Base-by-base conservation (phyloP, 176 grass and related monocot species). In the Ensete glaucum region DNA sequence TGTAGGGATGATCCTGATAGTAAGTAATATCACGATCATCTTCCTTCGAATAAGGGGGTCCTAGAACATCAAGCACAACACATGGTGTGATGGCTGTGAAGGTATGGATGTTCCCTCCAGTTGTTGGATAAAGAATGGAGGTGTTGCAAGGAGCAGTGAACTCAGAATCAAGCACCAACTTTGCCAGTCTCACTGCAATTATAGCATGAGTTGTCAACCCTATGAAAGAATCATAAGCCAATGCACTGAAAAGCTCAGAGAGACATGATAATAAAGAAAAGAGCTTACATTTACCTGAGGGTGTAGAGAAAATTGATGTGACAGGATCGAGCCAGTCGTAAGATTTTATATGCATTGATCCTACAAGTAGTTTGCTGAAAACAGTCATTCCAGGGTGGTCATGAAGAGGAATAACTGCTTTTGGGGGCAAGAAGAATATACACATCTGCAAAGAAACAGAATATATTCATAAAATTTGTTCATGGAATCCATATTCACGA, bases 371-470 rank as follows among this genome's bases (percentile, higher is more conserved):
- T 27, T 97, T 97, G 70, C 77, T 87, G 77, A 97, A 96, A 64
- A 96, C 93, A 1, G 89, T 96, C 93, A 97, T 97, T 5, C 87
- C 93, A 4, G 93, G 93, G 74, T 97, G 93, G 58, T 97, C 90
- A 71, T 97, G 93, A 0, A 97, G 87, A 55, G 93, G 93, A 70
- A 97, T 93, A 21, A 93, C 83, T 0, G 84, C 93, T 27, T 83
- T 85, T 20, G 78, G 82, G 6, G 93, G 90, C 74, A 97, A 72
- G 54, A 97, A 88, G 20, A 97, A 80, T 70, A 97, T 90, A 9
- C 90, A 88, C 90, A 97, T 87, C 93, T 97, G 84, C 50, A 80
- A 58, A 50, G 27, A 26, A 60, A 49, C 16, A 71, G 34, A 15
- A 68, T 16, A 3, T 2, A 29, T 68, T 68, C 27, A 16, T 15